These are phyloP conservation scores for Clarireedia paspali DNA, from an alignment of 2,329 filamentous ascomycete genomes.

Conservation along the genomic window DNA sequence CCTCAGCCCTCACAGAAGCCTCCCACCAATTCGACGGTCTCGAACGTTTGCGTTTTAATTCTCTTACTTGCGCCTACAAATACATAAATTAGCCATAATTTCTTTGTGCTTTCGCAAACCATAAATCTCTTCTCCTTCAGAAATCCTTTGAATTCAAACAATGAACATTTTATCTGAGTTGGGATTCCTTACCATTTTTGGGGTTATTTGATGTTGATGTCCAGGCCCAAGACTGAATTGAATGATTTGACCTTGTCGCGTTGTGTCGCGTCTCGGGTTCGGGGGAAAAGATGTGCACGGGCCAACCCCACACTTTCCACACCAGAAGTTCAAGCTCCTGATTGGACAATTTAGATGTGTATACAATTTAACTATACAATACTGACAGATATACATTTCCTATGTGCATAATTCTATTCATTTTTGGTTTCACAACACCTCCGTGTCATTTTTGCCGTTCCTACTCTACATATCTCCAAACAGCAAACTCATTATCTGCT, in stretches of 20 bases:
- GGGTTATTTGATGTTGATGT: too few relatives aligned
- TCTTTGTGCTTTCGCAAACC: too few relatives aligned
- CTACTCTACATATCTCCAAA: neutral
- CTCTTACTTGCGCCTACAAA: neutral
- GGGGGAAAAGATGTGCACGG: neutral
- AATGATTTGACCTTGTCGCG: neutral
- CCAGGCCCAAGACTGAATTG: neutral
- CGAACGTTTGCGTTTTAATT: constrained; percentile 22
- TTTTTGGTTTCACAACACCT: neutral
- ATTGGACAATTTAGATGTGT: too few relatives aligned
- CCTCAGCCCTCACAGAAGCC: constrained; percentile 1
- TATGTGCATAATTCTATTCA: neutral
- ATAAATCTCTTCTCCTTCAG: too few relatives aligned
- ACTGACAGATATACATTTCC: too few relatives aligned
- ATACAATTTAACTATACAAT: too few relatives aligned
- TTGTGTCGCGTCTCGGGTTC: neutral
- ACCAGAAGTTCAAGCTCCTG: too few relatives aligned
- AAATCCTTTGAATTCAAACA: too few relatives aligned
- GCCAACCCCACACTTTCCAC: neutral
- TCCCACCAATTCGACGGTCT: constrained; percentile 25
- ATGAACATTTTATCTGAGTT: too few relatives aligned
- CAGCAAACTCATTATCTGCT: neutral
- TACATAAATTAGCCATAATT: neutral
- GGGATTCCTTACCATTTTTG: neutral
- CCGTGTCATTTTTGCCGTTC: neutral